Conservation (phyloP, 1,284 basidiomycete species). For the Puccinia hordei region DNA sequence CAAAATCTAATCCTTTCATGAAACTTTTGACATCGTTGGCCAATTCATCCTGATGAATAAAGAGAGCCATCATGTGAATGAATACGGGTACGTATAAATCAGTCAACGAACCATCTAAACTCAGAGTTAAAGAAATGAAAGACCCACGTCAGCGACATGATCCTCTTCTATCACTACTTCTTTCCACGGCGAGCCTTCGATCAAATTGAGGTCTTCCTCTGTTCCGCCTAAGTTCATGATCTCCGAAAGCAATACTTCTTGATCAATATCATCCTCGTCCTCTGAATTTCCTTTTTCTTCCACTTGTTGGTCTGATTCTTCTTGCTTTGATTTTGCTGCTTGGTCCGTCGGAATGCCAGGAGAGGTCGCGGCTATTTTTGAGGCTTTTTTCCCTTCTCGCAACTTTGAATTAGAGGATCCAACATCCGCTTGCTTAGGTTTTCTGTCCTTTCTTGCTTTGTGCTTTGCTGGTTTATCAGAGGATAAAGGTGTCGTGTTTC, state of each 20-base stretch:
- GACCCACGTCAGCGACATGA: neutral
- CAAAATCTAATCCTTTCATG: slow-evolving; percentile 25
- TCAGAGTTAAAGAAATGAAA: neutral
- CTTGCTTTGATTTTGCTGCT: neutral
- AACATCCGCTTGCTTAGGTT: no score
- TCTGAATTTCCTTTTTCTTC: neutral
- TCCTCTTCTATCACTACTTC: slow-evolving; percentile 4
- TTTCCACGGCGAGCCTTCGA: neutral
- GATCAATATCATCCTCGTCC: neutral
- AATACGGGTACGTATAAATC: neutral
- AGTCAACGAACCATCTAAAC: neutral
- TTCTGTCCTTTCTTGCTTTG: no score
- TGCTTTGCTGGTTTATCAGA: no score
- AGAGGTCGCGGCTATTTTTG: no score
- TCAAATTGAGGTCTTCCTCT: slow-evolving; percentile 11
- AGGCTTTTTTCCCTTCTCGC: no score
- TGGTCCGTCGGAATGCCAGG: neutral
- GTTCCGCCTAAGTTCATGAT: slow-evolving; percentile 19
- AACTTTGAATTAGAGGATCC: no score
- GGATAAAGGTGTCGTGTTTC: neutral
- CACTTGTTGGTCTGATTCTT: neutral
- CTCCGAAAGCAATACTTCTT: slow-evolving; percentile 1
- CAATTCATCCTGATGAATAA: neutral
- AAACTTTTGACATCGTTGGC: slow-evolving; percentile 18
- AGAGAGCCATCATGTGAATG: neutral